Conservation (phyloP, 1,139 yeast genomes). For the Zhuliangozyma blackwelliae region DNA sequence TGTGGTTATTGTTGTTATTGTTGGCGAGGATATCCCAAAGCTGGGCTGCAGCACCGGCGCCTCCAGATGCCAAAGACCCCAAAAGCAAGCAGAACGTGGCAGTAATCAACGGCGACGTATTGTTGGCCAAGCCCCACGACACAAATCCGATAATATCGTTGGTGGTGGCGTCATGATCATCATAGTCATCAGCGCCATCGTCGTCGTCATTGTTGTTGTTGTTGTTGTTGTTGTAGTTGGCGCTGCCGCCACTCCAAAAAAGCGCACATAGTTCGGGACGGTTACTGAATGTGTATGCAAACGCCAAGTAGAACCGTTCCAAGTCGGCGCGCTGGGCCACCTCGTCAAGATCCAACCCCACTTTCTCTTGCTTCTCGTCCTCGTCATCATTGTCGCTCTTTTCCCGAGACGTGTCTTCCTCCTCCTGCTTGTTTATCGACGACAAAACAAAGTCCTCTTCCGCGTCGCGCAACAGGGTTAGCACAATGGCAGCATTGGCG, state of each 20-base stretch:
- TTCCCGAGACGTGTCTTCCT: constrained; percentile 18
- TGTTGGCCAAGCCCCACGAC: constrained; percentile 83
- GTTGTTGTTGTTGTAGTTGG: too few relatives aligned
- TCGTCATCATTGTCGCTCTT: constrained; percentile 6
- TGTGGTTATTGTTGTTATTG: constrained; percentile 16
- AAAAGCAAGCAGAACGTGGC: constrained; percentile 79
- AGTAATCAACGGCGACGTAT: constrained; percentile 72
- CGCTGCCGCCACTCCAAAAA: constrained; percentile 63
- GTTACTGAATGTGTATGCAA: constrained; percentile 64
- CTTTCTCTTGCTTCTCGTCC: constrained; percentile 7
- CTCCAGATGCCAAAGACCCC: constrained; percentile 68
- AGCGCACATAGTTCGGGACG: constrained; percentile 54
- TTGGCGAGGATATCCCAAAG: constrained; percentile 40
- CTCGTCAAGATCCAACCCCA: constrained; percentile 43
- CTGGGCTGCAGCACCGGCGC: constrained; percentile 41
- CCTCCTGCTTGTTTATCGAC: constrained; percentile 22
- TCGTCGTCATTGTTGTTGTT: too few relatives aligned
- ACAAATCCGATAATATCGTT: constrained; percentile 63
- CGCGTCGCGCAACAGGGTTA: constrained; percentile 74
- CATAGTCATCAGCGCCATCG: too few relatives aligned
- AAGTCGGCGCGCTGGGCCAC: constrained; percentile 73
- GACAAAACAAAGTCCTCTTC: constrained; percentile 81
- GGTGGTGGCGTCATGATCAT: constrained; percentile 25
- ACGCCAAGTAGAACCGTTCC: constrained; percentile 79
- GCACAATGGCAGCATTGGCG: constrained; percentile 69